Evolutionary conservation across 148 eudicot genomes (phyloP).

Genomic region (Persicaria maculosa): DNA sequence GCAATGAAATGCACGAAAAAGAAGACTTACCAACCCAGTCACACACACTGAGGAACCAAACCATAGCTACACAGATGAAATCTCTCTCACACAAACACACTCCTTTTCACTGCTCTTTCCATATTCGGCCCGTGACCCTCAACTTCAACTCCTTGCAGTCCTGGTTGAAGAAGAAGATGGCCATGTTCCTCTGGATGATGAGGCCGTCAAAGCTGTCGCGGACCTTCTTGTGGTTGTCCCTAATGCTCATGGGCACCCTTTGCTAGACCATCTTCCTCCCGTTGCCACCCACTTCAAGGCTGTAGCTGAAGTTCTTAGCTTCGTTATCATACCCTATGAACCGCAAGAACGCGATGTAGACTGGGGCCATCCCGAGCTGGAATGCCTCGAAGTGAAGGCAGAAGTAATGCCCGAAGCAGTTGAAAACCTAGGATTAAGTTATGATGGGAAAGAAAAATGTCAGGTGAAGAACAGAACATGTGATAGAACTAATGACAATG

Average conservation of each 20-base stretch:
- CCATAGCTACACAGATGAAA: conserved; percentile 1
- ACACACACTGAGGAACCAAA: not conserved
- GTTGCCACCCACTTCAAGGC: conserved; percentile 13
- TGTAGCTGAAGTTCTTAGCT: conserved; percentile 15
- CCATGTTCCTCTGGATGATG: conserved; percentile 15
- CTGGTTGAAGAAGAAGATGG: conserved; percentile 2
- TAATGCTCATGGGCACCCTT: conserved; percentile 14
- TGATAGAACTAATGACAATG: no score
- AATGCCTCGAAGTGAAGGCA: conserved; percentile 14
- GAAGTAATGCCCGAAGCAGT: conserved; percentile 16
- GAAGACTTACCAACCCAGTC: conserved; percentile 7
- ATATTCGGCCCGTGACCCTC: conserved; percentile 12
- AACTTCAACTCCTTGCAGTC: conserved; percentile 14
- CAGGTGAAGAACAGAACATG: not conserved
- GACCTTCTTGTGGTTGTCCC: conserved; percentile 12
- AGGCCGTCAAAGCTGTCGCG: conserved; percentile 13
- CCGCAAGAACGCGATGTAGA: conserved; percentile 11
- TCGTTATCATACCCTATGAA: conserved; percentile 13
- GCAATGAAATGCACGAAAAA: conserved; percentile 12
- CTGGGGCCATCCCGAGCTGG: conserved; percentile 14
- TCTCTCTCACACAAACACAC: not conserved
- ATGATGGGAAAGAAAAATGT: not conserved
- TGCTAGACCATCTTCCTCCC: conserved; percentile 14
- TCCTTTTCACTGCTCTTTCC: conserved; percentile 14
- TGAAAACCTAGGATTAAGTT: conserved; percentile 2